Evolutionary conservation across 345 rosid species (phyloP).

Genomic region (Lepidium sativum): DNA sequence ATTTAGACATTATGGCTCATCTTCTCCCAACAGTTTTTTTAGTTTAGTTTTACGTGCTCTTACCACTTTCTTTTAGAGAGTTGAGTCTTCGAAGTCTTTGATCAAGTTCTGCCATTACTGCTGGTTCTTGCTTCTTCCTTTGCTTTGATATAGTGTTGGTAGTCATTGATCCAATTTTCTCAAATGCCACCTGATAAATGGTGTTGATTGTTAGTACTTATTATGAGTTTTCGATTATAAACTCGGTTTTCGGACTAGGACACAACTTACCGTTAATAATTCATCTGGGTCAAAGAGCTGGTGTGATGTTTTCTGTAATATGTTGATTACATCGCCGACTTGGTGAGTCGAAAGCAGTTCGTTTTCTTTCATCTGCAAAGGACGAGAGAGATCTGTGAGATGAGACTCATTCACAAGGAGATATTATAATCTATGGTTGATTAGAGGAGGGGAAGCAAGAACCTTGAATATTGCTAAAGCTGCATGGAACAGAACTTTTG

Average conservation of each 20-base stretch:
- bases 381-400: neutral
- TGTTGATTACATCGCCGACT: conserved; percentile 83
- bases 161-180: conserved; percentile 82
- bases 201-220: neutral
- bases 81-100: conserved; percentile 81
- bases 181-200: conserved; percentile 74
- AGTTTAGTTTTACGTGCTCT: conserved; percentile 1
- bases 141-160: conserved; percentile 92
- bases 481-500: conserved; percentile 90
- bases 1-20: conserved; percentile 13
- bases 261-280: conserved; percentile 55
- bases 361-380: conserved; percentile 86
- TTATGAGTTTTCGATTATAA: neutral
- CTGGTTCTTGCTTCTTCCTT: conserved; percentile 96
- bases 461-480: conserved; percentile 99
- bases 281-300: conserved; percentile 99
- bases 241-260: neutral
- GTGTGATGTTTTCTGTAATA: conserved; percentile 80
- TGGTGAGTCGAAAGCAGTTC: conserved; percentile 83
- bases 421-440: neutral
- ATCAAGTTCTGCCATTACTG: conserved; percentile 96
- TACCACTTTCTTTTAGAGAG: conserved; percentile 47
- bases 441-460: neutral
- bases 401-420: neutral
- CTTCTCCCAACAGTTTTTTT: neutral